phyloP scores from a whole-genome alignment of 805 yeast species.

The Wickerhamomyces xylosicus region DNA sequence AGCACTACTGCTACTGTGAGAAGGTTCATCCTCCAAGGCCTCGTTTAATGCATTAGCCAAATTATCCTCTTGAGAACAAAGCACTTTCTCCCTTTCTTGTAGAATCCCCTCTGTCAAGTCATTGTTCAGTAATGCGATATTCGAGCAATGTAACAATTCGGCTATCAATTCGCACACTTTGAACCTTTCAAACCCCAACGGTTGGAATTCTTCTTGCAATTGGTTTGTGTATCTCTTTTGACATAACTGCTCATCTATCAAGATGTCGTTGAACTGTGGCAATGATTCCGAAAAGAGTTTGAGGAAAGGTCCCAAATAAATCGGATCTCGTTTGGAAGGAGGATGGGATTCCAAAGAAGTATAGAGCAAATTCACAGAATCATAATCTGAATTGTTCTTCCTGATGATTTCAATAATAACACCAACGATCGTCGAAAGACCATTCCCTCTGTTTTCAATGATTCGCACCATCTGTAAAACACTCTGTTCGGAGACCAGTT shows the following conservation, averaged over 20 bases:
- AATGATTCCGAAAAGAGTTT: slow-evolving; percentile 60
- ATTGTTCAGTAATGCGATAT: slow-evolving; percentile 85
- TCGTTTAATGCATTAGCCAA: slow-evolving; percentile 19
- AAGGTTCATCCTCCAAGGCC: slow-evolving; percentile 9
- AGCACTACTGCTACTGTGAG: neutral
- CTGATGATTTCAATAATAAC: slow-evolving; percentile 88
- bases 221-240: slow-evolving; percentile 28
- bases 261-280: slow-evolving; percentile 41
- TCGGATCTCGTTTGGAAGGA: slow-evolving; percentile 83
- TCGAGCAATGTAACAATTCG: slow-evolving; percentile 89
- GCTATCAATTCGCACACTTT: slow-evolving; percentile 90
- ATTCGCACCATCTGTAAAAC: slow-evolving; percentile 55
- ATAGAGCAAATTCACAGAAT: slow-evolving; percentile 66
- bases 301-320: slow-evolving; percentile 78
- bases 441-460: slow-evolving; percentile 63
- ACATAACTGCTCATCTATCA: slow-evolving; percentile 10
- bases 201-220: slow-evolving; percentile 53
- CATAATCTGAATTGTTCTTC: slow-evolving; percentile 94
- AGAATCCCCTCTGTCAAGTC: slow-evolving; percentile 59
- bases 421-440: slow-evolving; percentile 84
- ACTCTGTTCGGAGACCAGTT: slow-evolving; percentile 63
- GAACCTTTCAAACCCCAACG: slow-evolving; percentile 88
- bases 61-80: slow-evolving; percentile 25
- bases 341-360: slow-evolving; percentile 75
- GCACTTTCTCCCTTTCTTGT: slow-evolving; percentile 55